A percentile compares a stretch with the other conserved stretches of the same genome.
Evolutionary conservation across 2,329 filamentous ascomycete species (phyloP).

Genomic region (Microsporum audouinii): DNA sequence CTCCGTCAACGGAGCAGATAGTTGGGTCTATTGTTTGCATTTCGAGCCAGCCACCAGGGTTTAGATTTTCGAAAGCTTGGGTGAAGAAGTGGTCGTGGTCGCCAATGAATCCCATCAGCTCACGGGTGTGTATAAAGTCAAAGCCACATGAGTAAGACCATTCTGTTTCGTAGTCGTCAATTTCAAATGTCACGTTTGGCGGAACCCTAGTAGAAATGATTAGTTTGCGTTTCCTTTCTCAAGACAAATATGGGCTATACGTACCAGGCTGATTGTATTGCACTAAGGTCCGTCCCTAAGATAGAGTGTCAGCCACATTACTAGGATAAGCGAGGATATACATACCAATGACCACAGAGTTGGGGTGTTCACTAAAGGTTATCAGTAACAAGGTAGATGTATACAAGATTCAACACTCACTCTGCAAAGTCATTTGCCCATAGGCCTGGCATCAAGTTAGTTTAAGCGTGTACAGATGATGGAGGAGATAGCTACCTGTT

Average conservation of each 20-base stretch:
- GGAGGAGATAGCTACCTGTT: slow-evolving; percentile 28
- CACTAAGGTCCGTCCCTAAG: slow-evolving; percentile 11
- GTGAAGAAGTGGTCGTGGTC: slow-evolving; percentile 17
- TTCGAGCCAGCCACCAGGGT: slow-evolving; percentile 42
- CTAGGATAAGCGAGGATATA: background rate
- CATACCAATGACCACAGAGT: slow-evolving; percentile 7
- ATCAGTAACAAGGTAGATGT: background rate
- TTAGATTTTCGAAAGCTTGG: slow-evolving; percentile 29
- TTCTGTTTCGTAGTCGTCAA: slow-evolving; percentile 32
- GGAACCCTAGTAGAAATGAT: slow-evolving; percentile 28
- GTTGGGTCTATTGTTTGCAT: slow-evolving; percentile 28
- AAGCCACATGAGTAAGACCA: slow-evolving; percentile 30
- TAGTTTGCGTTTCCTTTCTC: background rate
- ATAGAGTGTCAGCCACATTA: background rate
- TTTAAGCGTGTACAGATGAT: no score
- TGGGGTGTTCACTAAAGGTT: slow-evolving; percentile 1
- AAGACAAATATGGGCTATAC: slow-evolving; percentile 9
- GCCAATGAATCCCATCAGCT: slow-evolving; percentile 16
- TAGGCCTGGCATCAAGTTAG: slow-evolving; percentile 3
- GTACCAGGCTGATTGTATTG: slow-evolving; percentile 11
- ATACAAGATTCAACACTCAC: background rate
- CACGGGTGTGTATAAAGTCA: slow-evolving; percentile 30
- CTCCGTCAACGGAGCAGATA: slow-evolving; percentile 23
- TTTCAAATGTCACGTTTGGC: slow-evolving; percentile 42
- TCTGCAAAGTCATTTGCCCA: slow-evolving; percentile 13